A percentile compares a stretch with the other conserved stretches of the same genome.
Conservation (phyloP, 192 early-diverging fungal species). For the Coemansia sp. region DNA sequence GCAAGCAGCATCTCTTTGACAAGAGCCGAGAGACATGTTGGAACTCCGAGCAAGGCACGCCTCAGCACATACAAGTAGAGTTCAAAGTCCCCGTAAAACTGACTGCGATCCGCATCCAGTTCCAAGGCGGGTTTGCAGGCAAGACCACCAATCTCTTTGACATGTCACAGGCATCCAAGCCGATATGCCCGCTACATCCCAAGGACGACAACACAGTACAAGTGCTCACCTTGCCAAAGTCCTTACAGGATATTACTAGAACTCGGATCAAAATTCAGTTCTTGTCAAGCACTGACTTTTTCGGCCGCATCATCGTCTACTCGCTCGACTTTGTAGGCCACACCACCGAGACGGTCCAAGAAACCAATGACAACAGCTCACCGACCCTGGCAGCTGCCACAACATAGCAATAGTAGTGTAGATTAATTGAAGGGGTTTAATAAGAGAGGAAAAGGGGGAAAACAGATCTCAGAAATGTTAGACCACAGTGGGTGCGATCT, state of each 20-base stretch:
- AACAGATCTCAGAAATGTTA: not conserved
- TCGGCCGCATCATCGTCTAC: slow-evolving; percentile 81
- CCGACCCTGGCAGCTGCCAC: not conserved
- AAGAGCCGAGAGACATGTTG: slow-evolving; percentile 85
- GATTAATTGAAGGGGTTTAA: not conserved
- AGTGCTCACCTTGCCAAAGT: slow-evolving; percentile 41
- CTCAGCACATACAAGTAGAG: slow-evolving; percentile 75
- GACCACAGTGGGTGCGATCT: not conserved
- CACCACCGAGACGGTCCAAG: not conserved
- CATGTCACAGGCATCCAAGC: slow-evolving; percentile 24
- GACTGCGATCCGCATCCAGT: slow-evolving; percentile 60
- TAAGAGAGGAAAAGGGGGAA: not conserved
- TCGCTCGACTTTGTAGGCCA: slow-evolving; percentile 66
- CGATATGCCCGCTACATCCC: slow-evolving; percentile 64
- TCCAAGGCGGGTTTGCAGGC: slow-evolving; percentile 89
- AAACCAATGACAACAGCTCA: not conserved
- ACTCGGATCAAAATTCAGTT: slow-evolving; percentile 62
- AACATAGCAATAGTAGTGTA: not conserved
- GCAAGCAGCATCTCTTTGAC: slow-evolving; percentile 83
- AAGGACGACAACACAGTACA: slow-evolving; percentile 74
- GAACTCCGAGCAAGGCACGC: slow-evolving; percentile 86
- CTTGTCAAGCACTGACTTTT: slow-evolving; percentile 79
- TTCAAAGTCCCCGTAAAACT: slow-evolving; percentile 59
- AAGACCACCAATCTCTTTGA: slow-evolving; percentile 64
- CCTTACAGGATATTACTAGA: slow-evolving; percentile 19